Evolutionary conservation across 2,329 filamentous ascomycete genomes (phyloP), one percentile per base, ranked within the genome.

Genomic region (Ceratocystis colombiana): DNA sequence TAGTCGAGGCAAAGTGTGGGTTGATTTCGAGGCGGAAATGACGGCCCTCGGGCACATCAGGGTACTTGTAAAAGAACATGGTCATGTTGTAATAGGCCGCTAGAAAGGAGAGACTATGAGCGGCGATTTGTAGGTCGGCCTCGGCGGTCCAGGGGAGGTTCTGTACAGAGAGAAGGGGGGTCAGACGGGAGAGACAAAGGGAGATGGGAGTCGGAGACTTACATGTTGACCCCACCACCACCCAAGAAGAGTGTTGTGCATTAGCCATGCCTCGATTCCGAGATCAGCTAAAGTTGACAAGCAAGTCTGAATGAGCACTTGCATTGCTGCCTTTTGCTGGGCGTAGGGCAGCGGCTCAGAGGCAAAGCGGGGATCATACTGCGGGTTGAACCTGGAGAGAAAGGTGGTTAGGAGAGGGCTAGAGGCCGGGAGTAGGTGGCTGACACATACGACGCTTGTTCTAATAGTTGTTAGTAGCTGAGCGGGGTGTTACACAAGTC

Each of bases 201-300:
- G 64, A 33, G 17, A 48, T 22, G 22, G 41, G 10, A 12, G 12
- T 30, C 15, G 22, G 25, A 57, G 8, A 69, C 70, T 72, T 72
- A 75, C 76, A 73, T 76, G 77, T 61, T 79, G 79, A 71, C 89
- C 90, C 89, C 89, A 93, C 88, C 88, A 93, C 89, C 89, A 94
- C 5, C 89, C 89, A 41, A 94, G 77, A 37, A 93, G 77, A n/a
- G 87, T 88, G n/a, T 88, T 88, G 72, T 93, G 89, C 71, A 89
- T 88, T 68, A 93, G 82, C 89, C 89, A 93, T 5, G 89, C 91
- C 73, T 92, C 86, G 67, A 91, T 74, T 1, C 84, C 82, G 37
- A 89, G 78, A 46, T 84, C 80, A 62, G 79, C 77, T 71, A 88
- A 87, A 37, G 86, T 88, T 53, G 81, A 77, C 61, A 93, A 78